phyloP scores from a whole-genome alignment of 148 eudicot genomes.

The Mesembryanthemum crystallinum region DNA sequence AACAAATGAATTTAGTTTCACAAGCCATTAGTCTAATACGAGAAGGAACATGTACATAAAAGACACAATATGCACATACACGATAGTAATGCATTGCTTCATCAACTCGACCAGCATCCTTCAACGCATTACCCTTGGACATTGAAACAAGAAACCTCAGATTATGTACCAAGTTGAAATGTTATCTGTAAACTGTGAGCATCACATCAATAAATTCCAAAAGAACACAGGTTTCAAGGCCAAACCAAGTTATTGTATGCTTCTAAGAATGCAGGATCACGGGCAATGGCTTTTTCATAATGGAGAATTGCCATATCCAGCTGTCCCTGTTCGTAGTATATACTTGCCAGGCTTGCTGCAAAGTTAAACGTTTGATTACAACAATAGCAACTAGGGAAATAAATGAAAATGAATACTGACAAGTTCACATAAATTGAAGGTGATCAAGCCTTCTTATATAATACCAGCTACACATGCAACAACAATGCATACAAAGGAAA shows the following conservation, averaged over 20 bases:
- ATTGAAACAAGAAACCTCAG: conserved; percentile 13
- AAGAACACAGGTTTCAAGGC: conserved; percentile 1
- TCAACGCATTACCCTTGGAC: conserved; percentile 81
- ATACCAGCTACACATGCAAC: not conserved
- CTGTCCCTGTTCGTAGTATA: conserved; percentile 87
- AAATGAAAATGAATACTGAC: not conserved
- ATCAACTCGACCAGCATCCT: conserved; percentile 82
- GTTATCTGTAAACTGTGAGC: not conserved
- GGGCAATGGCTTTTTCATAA: conserved; percentile 76
- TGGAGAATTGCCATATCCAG: conserved; percentile 79
- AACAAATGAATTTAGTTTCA: conserved; percentile 25
- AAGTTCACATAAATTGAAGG: not conserved
- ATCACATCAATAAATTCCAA: not conserved
- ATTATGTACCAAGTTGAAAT: not conserved
- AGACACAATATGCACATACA: conserved; percentile 38
- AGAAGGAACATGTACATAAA: not conserved
- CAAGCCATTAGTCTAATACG: not conserved
- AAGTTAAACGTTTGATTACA: not conserved
- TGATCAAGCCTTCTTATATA: not conserved
- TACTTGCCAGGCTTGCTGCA: conserved; percentile 80
- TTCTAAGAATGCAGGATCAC: conserved; percentile 81
- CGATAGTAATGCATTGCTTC: conserved; percentile 83
- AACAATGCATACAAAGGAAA: not conserved
- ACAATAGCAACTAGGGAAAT: not conserved
- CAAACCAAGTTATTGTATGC: conserved; percentile 93